Evolutionary conservation across 306 rosid species (phyloP).

Genomic region (Trichosanthes cucumerina): DNA sequence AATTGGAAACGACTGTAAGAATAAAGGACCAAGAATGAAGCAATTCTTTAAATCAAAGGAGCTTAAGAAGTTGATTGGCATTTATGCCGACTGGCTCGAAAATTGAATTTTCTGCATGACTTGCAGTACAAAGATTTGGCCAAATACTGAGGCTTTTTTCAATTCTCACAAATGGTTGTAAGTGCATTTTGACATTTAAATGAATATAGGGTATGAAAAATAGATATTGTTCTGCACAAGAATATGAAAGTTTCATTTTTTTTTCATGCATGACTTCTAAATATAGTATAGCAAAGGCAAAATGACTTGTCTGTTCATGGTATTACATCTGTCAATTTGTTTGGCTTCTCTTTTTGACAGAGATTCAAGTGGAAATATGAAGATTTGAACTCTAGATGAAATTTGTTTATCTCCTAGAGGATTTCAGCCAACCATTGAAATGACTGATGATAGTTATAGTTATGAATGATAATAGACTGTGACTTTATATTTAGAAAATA

Average conservation of each 20-base stretch:
- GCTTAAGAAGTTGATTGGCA: conserved; percentile 22
- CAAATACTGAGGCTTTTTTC: neutral
- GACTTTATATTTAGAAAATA: neutral
- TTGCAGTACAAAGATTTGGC: neutral
- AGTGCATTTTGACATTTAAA: neutral
- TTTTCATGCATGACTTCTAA: neutral
- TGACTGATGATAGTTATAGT: neutral
- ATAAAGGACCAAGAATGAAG: conserved; percentile 12
- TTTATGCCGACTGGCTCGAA: conserved; percentile 53
- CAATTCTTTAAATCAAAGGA: conserved; percentile 12
- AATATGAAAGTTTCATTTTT: neutral
- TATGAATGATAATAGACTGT: neutral
- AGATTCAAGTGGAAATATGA: neutral
- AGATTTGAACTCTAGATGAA: neutral
- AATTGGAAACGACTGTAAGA: neutral
- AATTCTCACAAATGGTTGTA: neutral
- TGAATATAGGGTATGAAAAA: neutral
- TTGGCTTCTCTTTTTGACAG: neutral
- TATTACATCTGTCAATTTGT: neutral
- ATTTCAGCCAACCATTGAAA: neutral
- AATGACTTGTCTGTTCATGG: neutral
- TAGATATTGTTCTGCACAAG: neutral
- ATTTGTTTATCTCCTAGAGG: neutral
- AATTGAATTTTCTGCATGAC: conserved; percentile 3
- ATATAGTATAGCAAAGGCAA: neutral